Conservation (phyloP, 1,284 basidiomycete genomes). For the Microbotryomycetes sp. region DNA sequence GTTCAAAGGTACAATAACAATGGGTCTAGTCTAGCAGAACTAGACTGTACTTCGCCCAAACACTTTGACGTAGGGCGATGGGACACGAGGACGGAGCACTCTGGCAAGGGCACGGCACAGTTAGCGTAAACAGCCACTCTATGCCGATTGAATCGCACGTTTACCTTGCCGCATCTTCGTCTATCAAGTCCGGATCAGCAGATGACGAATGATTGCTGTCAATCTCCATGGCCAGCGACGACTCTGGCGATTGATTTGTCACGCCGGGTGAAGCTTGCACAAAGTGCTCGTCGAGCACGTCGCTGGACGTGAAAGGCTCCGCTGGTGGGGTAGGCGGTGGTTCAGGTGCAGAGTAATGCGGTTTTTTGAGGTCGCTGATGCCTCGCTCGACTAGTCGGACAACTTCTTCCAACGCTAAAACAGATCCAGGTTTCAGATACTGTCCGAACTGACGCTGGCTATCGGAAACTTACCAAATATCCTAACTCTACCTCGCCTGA, state of each 20-base stretch:
- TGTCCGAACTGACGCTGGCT: no score
- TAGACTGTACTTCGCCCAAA: no score
- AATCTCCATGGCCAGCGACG: background rate
- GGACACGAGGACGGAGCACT: background rate
- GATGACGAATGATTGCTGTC: background rate
- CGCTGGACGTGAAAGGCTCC: no score
- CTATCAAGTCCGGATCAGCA: background rate
- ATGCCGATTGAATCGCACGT: no score
- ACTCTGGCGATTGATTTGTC: no score
- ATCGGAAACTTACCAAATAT: conserved; percentile 5
- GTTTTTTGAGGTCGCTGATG: conserved; percentile 3
- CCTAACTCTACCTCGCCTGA: conserved; percentile 8
- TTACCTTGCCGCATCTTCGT: background rate
- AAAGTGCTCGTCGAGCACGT: no score
- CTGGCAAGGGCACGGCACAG: background rate
- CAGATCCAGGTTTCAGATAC: no score
- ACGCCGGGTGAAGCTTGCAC: background rate
- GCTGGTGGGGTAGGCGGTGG: background rate
- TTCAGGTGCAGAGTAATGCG: background rate
- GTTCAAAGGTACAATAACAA: no score
- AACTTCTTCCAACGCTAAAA: conserved; percentile 16
- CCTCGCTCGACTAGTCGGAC: conserved; percentile 22
- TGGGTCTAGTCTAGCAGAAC: no score
- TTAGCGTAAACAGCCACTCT: no score
- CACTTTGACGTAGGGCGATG: background rate